These are phyloP conservation scores for Urochloa ruziziensis DNA, from an alignment of 176 grass and related monocot species.

Conservation along the genomic window DNA sequence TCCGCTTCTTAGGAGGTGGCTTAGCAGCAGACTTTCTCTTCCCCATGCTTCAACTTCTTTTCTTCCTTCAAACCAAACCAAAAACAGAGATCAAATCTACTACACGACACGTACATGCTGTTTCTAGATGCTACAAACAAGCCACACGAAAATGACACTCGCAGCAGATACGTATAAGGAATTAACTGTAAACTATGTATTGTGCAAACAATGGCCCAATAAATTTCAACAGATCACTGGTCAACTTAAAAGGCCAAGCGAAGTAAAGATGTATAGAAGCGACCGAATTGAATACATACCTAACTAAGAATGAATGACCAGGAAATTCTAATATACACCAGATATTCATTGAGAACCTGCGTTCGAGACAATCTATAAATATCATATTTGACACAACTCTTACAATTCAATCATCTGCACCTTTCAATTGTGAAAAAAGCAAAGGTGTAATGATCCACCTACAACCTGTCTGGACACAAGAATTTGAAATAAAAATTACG, in stretches of 20 bases:
- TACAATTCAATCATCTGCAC: background rate
- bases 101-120: background rate
- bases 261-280: background rate
- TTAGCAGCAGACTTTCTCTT: constrained; percentile 72
- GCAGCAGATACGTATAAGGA: background rate
- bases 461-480: background rate
- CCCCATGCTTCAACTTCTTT: constrained; percentile 51
- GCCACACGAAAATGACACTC: background rate
- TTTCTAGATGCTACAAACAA: background rate
- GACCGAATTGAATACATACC: background rate
- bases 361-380: background rate
- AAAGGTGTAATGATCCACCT: background rate
- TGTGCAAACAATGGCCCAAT: background rate
- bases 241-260: background rate
- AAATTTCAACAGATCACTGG: background rate
- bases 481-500: background rate
- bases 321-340: background rate
- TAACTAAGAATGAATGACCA: background rate
- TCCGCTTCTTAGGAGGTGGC: constrained; percentile 77
- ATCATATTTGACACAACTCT: background rate
- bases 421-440: background rate
- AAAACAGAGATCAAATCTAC: background rate
- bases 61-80: constrained; percentile 29
- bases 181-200: background rate
- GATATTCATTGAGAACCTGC: background rate